Evolutionary conservation across 345 rosid genomes (phyloP), one percentile per base, ranked within the genome.

Genomic region (Angophora floribunda): DNA sequence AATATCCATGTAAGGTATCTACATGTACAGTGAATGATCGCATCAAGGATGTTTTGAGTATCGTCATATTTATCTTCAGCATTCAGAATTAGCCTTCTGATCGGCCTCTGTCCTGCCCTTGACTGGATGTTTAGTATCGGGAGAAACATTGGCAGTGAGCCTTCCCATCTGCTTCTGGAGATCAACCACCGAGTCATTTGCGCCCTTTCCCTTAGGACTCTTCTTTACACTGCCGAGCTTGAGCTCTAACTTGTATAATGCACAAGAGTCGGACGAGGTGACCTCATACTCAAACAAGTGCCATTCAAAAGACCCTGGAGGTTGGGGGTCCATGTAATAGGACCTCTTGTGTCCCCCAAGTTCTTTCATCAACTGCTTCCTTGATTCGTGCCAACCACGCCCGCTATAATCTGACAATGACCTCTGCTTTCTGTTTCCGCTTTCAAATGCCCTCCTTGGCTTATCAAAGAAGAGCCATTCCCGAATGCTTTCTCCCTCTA

Each of bases 321-420:
- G 99, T 79, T 97, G 99, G 9, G 99, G 99, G 88, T 97, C 99
- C 98, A 97, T 96, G 88, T 95, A 97, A 92, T 97, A 97, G 86
- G 99, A 95, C 91, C 97, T 93, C 90, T 95, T 97, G 85, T 93
- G 96, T 21, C 97, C 97, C 89, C 93, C 97, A 63, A 91, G 94
- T 79, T 95, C 99, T 87, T 93, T 96, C 95, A 96, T 93, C 91
- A 93, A 91, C 87, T 91, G 95, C 93, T 96, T 97, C 88, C 99
- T 95, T 61, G 98, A 97, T 91, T 97, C 99, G 87, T 96, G 99
- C 99, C 99, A 96, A 51, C 99, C 97, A 22, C 98, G 93, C 52
- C 99, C 99, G 50, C 87, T 88, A 91, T 97, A 93, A 92, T 97
- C 99, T 13, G 97, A 97, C 88, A 97, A 93, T 11, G 98, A 96